phyloP scores from a whole-genome alignment of 306 rosid species.

The Lathyrus tuberosus region DNA sequence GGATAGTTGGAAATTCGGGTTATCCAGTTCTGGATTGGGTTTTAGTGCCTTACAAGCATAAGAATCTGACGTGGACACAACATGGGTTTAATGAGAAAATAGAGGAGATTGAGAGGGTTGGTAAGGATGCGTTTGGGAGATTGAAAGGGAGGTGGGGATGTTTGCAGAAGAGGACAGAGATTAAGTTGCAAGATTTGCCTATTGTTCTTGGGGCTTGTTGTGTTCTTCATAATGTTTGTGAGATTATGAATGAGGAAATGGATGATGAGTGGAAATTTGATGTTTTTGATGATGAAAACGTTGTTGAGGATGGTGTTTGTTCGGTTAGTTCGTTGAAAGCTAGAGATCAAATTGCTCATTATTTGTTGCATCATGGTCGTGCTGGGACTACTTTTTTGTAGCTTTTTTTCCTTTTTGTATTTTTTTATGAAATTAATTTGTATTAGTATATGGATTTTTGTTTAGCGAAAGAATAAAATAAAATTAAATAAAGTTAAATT shows the following conservation, averaged over 20 bases:
- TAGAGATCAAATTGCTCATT: slow-evolving; percentile 75
- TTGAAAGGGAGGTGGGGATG: slow-evolving; percentile 80
- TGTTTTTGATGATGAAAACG: slow-evolving; percentile 68
- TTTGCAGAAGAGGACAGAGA: slow-evolving; percentile 80
- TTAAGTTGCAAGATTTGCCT: slow-evolving; percentile 75
- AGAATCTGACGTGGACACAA: slow-evolving; percentile 71
- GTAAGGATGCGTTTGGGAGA: slow-evolving; percentile 61
- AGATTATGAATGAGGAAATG: slow-evolving; percentile 61
- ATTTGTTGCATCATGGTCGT: slow-evolving; percentile 66
- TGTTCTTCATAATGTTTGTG: slow-evolving; percentile 79
- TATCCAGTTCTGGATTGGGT: slow-evolving; percentile 68
- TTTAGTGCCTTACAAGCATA: slow-evolving; percentile 63
- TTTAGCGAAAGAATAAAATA: no score
- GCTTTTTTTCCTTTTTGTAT: not conserved
- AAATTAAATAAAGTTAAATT: no score
- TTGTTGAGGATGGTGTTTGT: slow-evolving; percentile 43
- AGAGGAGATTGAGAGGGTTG: slow-evolving; percentile 44
- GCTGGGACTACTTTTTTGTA: slow-evolving; percentile 54
- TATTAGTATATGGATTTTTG: not conserved
- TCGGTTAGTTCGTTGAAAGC: slow-evolving; percentile 48
- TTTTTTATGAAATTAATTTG: not conserved
- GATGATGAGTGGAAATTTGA: slow-evolving; percentile 45
- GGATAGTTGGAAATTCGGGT: slow-evolving; percentile 75
- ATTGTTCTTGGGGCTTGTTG: slow-evolving; percentile 83
- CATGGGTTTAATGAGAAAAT: slow-evolving; percentile 69